These are phyloP conservation scores for Sarocladium kiliense DNA, from an alignment of 2,329 filamentous ascomycete genomes.

Conservation along the genomic window DNA sequence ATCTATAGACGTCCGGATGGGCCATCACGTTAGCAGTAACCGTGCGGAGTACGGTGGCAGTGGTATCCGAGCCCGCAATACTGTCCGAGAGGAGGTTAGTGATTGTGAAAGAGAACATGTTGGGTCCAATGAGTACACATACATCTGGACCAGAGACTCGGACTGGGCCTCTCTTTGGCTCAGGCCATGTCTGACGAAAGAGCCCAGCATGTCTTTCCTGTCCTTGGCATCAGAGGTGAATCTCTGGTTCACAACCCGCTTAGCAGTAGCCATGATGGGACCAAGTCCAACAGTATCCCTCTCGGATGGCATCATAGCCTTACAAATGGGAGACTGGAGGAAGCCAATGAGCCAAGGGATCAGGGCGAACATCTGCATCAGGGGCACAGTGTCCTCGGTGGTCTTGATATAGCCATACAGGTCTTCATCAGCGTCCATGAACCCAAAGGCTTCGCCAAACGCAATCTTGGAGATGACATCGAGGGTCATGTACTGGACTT, in stretches of 20 bases:
- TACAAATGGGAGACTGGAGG: conserved; percentile 32
- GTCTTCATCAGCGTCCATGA: conserved; percentile 39
- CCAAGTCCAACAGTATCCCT: conserved; percentile 21
- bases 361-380: conserved; percentile 32
- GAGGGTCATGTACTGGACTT: conserved; percentile 47
- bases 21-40: conserved; percentile 47
- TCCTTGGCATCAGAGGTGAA: conserved; percentile 21
- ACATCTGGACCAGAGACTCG: conserved; percentile 28
- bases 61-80: conserved; percentile 49
- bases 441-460: conserved; percentile 45
- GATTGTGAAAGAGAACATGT: neutral
- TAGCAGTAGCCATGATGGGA: conserved; percentile 28
- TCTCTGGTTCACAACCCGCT: conserved; percentile 22
- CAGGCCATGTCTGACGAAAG: conserved; percentile 30
- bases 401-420: conserved; percentile 21
- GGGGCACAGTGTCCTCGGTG: conserved; percentile 33
- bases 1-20: conserved; percentile 39
- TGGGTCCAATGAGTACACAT: too few relatives aligned
- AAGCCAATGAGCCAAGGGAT: conserved; percentile 35
- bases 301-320: conserved; percentile 27
- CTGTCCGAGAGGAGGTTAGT: neutral
- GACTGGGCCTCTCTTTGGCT: conserved; percentile 31
- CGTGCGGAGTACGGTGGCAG: conserved; percentile 32
- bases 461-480: conserved; percentile 50
- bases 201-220: conserved; percentile 31